Conservation (phyloP, 2,329 filamentous ascomycete species). For the Venturia carpophila region DNA sequence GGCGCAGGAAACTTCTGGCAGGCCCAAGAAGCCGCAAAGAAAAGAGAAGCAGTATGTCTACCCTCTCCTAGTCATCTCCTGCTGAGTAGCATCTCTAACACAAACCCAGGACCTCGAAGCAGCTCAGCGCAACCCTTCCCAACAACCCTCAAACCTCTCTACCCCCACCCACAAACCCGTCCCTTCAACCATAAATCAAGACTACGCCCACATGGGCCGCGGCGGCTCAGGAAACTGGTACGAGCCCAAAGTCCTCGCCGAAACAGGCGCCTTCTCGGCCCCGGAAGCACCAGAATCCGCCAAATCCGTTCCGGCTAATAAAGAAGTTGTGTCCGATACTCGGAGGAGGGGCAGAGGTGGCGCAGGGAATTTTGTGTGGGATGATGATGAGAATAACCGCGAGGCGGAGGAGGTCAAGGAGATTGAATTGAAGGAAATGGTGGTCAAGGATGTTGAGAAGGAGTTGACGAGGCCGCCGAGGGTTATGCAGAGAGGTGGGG, state of each 20-base stretch:
- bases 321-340: slow-evolving; percentile 11
- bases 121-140: not conserved
- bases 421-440: slow-evolving; percentile 19
- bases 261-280: slow-evolving; percentile 14
- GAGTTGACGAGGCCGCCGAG: slow-evolving; percentile 15
- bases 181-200: slow-evolving; percentile 5
- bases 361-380: slow-evolving; percentile 19
- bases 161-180: not conserved
- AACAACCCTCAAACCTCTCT: not conserved
- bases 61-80: not conserved
- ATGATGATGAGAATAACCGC: slow-evolving; percentile 1
- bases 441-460: slow-evolving; percentile 17
- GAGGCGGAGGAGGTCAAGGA: slow-evolving; percentile 2
- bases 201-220: slow-evolving; percentile 19
- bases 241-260: slow-evolving; percentile 11
- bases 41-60: slow-evolving; percentile 5
- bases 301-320: not conserved
- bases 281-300: slow-evolving; percentile 1
- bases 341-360: slow-evolving; percentile 15
- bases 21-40: not conserved
- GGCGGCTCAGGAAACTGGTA: slow-evolving; percentile 19
- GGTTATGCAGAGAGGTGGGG: slow-evolving; percentile 9
- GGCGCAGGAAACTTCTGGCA: slow-evolving; percentile 13
- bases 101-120: slow-evolving; percentile 13
- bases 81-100: not conserved